phyloP scores from a whole-genome alignment of 192 early-diverging fungal species.

The Phlyctochytrium arcticum region DNA sequence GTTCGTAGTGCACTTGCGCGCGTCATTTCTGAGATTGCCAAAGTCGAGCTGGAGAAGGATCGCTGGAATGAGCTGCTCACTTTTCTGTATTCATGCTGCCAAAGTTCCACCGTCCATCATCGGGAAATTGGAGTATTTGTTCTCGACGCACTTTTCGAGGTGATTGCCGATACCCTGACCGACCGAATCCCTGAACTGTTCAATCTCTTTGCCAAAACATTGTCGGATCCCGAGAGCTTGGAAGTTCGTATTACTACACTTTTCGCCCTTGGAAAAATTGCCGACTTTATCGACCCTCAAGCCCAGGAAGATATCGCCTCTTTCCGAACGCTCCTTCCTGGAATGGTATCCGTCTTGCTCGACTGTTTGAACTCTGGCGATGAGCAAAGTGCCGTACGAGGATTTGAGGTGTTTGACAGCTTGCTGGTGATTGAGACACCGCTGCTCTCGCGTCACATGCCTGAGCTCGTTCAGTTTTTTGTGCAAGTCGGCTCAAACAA shows the following conservation, averaged over 20 bases:
- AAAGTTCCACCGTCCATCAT: constrained; percentile 64
- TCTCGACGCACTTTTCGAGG: constrained; percentile 83
- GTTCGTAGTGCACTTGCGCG: constrained; percentile 77
- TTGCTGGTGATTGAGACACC: constrained; percentile 72
- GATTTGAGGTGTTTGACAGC: constrained; percentile 85
- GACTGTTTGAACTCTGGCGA: constrained; percentile 69
- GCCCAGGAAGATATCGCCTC: constrained; percentile 64
- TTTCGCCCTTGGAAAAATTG: constrained; percentile 71
- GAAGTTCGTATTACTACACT: constrained; percentile 76
- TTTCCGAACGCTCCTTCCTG: constrained; percentile 71
- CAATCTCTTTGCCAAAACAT: constrained; percentile 66
- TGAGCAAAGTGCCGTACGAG: constrained; percentile 70
- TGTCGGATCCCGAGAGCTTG: constrained; percentile 80
- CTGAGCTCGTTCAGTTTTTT: constrained; percentile 78
- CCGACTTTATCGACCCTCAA: constrained; percentile 73
- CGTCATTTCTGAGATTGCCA: constrained; percentile 85
- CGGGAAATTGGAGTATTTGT: constrained; percentile 86
- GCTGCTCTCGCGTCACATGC: constrained; percentile 72
- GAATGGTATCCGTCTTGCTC: constrained; percentile 82
- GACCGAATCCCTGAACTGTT: constrained; percentile 65
- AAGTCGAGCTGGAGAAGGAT: constrained; percentile 71
- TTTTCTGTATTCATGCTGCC: constrained; percentile 78
- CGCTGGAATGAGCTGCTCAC: constrained; percentile 75
- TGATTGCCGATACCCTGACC: constrained; percentile 66
- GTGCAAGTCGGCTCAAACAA: constrained; percentile 66